Conservation (phyloP, 257 asterid species). For the Schizonepeta tenuifolia region DNA sequence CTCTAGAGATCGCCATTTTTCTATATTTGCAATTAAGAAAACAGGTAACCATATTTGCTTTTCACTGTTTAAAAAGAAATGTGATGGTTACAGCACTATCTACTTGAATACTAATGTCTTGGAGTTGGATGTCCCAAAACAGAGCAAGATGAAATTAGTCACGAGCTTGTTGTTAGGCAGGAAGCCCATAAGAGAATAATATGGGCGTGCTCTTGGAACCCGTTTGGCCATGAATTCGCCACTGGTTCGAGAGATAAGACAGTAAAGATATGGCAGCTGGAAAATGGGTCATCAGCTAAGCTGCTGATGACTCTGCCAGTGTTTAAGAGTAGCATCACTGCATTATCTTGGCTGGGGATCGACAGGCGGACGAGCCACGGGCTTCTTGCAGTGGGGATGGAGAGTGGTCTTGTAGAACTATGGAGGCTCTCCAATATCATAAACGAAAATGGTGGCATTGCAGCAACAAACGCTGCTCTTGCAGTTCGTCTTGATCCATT, state of each 20-base stretch:
- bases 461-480: conserved; percentile 47
- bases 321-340: conserved; percentile 79
- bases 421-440: conserved; percentile 58
- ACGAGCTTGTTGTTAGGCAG: conserved; percentile 61
- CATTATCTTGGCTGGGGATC: conserved; percentile 78
- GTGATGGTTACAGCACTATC: not conserved
- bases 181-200: conserved; percentile 94
- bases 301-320: conserved; percentile 63
- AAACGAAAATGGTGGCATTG: conserved; percentile 30
- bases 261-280: conserved; percentile 79
- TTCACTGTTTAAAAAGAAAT: not conserved
- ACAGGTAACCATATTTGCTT: conserved; percentile 47
- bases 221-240: conserved; percentile 78
- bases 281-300: conserved; percentile 58
- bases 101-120: not conserved
- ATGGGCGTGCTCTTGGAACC: conserved; percentile 98
- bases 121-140: conserved; percentile 24
- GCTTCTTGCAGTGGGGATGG: conserved; percentile 90
- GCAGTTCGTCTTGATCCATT: conserved; percentile 62
- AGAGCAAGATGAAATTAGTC: conserved; percentile 63
- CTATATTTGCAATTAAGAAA: conserved; percentile 67
- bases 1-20: conserved; percentile 94
- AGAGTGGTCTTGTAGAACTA: conserved; percentile 74
- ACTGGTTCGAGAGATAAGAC: conserved; percentile 95
- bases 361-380: conserved; percentile 55